These are phyloP conservation scores for Saccharomycopsis fodiens DNA, from an alignment of 805 yeast species.

Conservation along the genomic window DNA sequence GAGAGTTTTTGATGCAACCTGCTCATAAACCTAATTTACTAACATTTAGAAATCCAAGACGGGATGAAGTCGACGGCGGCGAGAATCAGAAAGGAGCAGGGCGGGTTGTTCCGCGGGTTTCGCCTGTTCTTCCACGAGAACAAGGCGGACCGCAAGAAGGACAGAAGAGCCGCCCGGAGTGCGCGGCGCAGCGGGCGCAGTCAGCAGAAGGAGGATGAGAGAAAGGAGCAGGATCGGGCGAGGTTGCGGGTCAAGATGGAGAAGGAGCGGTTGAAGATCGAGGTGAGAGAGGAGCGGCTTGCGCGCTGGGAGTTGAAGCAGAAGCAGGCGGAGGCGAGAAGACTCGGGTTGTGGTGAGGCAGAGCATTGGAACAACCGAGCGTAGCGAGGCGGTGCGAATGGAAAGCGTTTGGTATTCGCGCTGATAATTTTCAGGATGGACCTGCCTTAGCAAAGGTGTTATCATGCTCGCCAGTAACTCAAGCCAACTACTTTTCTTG, in stretches of 20 bases:
- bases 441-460: no score
- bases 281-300: neutral
- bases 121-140: neutral
- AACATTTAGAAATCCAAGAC: slow-evolving; percentile 2
- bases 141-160: neutral
- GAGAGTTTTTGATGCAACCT: no score
- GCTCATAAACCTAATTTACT: no score
- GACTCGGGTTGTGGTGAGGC: neutral
- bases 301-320: neutral
- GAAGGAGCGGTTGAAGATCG: neutral
- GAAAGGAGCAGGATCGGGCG: neutral
- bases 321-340: neutral
- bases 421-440: no score
- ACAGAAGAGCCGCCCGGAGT: neutral
- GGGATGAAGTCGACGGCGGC: neutral
- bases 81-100: slow-evolving; percentile 5
- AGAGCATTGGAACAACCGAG: no score
- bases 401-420: no score
- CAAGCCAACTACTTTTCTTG: no score
- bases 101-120: slow-evolving; percentile 11
- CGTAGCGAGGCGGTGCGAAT: no score
- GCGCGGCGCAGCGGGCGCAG: neutral
- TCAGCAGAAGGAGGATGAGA: neutral
- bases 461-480: no score
- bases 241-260: neutral